Evolutionary conservation across 2,329 filamentous ascomycete species (phyloP), one percentile per base, ranked within the genome.

Genomic region (Pseudogymnoascus destructans): DNA sequence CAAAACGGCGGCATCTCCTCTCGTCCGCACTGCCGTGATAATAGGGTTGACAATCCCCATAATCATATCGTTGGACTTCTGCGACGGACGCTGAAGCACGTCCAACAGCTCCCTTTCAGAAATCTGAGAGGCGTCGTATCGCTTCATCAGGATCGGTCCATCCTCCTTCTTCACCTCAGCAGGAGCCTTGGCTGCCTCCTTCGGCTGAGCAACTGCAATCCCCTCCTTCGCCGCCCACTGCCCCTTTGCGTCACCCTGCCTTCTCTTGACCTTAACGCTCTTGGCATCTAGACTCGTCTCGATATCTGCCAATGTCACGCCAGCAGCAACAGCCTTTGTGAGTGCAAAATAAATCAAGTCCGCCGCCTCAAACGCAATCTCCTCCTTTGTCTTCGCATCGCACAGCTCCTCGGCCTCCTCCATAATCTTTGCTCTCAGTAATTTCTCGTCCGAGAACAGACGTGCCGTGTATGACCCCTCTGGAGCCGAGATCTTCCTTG

Each of bases 371-470:
- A 95, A 95, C 1, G 93, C 89, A 62, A 95, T 81, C 11, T 97
- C 87, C 62, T 91, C 79, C 61, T 87, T 86, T 0, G 83, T 85
- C 64, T 83, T 84, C 13, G 93, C 92, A 63, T 93, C 84, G 68
- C 92, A 96, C 40, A 98, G 79, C 74, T 98, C 93, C 68, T 95
- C 88, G 0, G 93, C 93, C 71, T 98, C 93, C 72, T 98, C 93
- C 84, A 97, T 95, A 59, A 98, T 96, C 78, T 98, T 98, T 2
- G 93, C 93, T 42, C 88, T 80, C 58, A 96, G 74, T 58, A 98
- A 79, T 70, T 95, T 91, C 65, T 89, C 82, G 63, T 98, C 93
- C 15, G 86, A 91, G 76, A 97, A 98, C 1, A 98, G 76, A 32
- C 92, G 80, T 15, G 90, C 89, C 3, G 93, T 98, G 72, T 98